Percentiles rank a stretch among this genome's conserved stretches.
Conservation (phyloP, 768 basidiomycete species). For the Auriscalpium microsporum region DNA sequence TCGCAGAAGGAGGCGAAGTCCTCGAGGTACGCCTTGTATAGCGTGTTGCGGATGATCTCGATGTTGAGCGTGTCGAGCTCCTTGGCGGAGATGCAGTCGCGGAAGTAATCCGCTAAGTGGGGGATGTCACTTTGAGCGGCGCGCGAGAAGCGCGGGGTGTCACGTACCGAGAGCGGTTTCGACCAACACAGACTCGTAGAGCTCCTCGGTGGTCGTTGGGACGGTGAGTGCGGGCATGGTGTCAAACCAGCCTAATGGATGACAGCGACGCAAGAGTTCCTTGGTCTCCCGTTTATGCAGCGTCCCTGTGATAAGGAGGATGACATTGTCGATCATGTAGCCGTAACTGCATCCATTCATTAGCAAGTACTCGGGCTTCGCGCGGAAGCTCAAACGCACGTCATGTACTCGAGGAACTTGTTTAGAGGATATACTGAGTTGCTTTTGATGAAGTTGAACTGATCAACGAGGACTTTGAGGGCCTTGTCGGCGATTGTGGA, state of each 20-base stretch:
- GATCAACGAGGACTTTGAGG: conserved; percentile 89
- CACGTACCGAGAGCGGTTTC: conserved; percentile 91
- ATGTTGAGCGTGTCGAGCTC: conserved; percentile 99
- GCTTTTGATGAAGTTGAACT: conserved; percentile 88
- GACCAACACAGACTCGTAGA: conserved; percentile 93
- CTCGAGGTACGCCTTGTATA: conserved; percentile 98
- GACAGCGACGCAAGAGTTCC: conserved; percentile 92
- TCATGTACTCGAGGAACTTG: conserved; percentile 96
- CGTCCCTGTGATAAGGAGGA: conserved; percentile 94
- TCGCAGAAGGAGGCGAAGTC: conserved; percentile 86
- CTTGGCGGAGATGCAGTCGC: conserved; percentile 86
- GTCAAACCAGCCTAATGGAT: conserved; percentile 94
- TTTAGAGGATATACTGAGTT: conserved; percentile 88
- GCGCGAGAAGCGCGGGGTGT: background rate
- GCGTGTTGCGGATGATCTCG: conserved; percentile 98
- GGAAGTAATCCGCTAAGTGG: conserved; percentile 87
- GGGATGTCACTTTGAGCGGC: background rate
- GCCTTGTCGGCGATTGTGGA: conserved; percentile 96
- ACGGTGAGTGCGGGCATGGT: conserved; percentile 99
- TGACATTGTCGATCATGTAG: conserved; percentile 99
- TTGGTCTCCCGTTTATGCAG: conserved; percentile 96
- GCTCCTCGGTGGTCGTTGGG: conserved; percentile 96
- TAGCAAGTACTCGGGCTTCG: background rate
- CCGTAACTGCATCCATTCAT: conserved; percentile 54
- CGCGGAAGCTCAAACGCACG: conserved; percentile 44